Percentiles rank a stretch among this genome's conserved stretches.
Conservation (phyloP, 2,329 filamentous ascomycete genomes). For the Bipolaris gigantea region DNA sequence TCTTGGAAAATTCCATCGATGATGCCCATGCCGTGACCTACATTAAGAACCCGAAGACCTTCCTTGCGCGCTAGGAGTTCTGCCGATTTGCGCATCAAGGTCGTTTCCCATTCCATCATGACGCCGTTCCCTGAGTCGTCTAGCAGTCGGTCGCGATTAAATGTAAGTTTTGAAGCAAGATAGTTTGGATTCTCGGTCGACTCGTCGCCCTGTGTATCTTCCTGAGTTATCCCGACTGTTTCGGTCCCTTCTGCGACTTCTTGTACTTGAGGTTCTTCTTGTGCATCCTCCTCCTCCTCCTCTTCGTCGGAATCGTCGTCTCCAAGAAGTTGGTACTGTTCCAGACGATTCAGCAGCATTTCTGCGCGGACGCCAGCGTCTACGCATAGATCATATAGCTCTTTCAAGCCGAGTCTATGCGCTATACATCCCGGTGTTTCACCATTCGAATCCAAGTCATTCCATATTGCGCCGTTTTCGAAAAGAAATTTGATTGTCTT, state of each 20-base stretch:
- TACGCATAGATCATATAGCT: slow-evolving; percentile 80
- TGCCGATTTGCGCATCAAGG: slow-evolving; percentile 52
- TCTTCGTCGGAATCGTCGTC: slow-evolving; percentile 58
- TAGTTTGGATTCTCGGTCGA: slow-evolving; percentile 53
- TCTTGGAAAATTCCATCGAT: slow-evolving; percentile 53
- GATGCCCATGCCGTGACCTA: slow-evolving; percentile 57
- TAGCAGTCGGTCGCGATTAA: slow-evolving; percentile 51
- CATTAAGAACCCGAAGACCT: slow-evolving; percentile 52
- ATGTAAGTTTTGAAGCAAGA: slow-evolving; percentile 52
- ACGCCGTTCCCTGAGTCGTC: slow-evolving; percentile 55
- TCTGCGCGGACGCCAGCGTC: slow-evolving; percentile 90
- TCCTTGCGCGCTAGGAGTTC: slow-evolving; percentile 46
- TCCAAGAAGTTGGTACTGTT: slow-evolving; percentile 74
- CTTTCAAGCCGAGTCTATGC: slow-evolving; percentile 64
- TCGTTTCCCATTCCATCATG: slow-evolving; percentile 58
- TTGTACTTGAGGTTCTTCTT: slow-evolving; percentile 37
- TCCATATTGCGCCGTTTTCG: slow-evolving; percentile 93
- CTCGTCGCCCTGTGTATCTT: slow-evolving; percentile 30
- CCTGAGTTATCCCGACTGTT: slow-evolving; percentile 32
- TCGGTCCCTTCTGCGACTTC: slow-evolving; percentile 29
- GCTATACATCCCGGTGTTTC: slow-evolving; percentile 94
- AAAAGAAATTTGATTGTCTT: slow-evolving; percentile 76
- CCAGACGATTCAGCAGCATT: slow-evolving; percentile 78
- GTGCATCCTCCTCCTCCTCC: slow-evolving; percentile 44
- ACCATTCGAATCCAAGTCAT: slow-evolving; percentile 81